Percentiles rank a stretch among this genome's conserved stretches.
These are phyloP conservation scores for Aspergillus homomorphus DNA, from an alignment of 495 filamentous ascomycete genomes.

Conservation along the genomic window DNA sequence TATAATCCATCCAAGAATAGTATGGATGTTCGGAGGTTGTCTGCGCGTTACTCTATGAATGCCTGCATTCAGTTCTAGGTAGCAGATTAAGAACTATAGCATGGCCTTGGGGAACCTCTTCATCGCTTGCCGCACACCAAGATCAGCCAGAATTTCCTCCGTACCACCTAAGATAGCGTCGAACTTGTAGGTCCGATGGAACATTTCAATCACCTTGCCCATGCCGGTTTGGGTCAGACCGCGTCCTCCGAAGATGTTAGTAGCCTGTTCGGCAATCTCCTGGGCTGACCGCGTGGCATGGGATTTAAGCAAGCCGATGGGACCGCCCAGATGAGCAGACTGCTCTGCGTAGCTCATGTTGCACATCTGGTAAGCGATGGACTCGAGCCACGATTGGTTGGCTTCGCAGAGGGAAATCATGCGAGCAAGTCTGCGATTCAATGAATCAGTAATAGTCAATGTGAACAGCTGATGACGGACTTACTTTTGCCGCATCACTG, in stretches of 20 bases:
- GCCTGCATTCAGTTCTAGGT: not conserved
- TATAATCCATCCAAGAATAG: not conserved
- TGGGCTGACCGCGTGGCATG: conserved; percentile 71
- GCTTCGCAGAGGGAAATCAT: conserved; percentile 83
- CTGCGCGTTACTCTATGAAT: not conserved
- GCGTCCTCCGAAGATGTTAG: conserved; percentile 84
- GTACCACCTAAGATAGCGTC: conserved; percentile 83
- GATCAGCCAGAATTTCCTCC: conserved; percentile 79
- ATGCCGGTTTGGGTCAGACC: conserved; percentile 80
- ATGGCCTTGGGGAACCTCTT: conserved; percentile 81
- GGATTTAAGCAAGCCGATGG: conserved; percentile 81
- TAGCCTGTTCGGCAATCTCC: conserved; percentile 77
- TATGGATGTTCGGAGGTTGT: not conserved
- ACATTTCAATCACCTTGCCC: conserved; percentile 77
- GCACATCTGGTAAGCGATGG: conserved; percentile 83
- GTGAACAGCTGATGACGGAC: conserved; percentile 4
- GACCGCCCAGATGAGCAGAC: conserved; percentile 70
- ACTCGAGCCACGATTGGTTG: conserved; percentile 83
- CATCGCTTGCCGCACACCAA: conserved; percentile 79
- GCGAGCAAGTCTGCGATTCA: conserved; percentile 59
- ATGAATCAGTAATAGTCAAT: not conserved
- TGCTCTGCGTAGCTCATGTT: conserved; percentile 80
- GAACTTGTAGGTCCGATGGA: conserved; percentile 83
- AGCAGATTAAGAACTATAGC: conserved; percentile 47
- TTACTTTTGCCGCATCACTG: conserved; percentile 79